Conservation (phyloP, 495 filamentous ascomycete genomes). For the Polyplosphaeria fusca region DNA sequence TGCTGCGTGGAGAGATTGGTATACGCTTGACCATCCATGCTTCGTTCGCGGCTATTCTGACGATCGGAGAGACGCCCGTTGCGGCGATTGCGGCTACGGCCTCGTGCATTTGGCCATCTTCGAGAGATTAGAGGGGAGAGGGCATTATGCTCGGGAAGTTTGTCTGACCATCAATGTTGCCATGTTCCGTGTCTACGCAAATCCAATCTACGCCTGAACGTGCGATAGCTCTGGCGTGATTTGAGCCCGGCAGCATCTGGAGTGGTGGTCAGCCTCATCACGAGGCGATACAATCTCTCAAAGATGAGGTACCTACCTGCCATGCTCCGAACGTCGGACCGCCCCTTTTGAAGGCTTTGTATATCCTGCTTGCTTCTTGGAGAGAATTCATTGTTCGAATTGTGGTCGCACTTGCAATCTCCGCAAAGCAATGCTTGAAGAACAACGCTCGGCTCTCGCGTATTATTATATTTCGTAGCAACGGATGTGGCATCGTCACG, state of each 20-base stretch:
- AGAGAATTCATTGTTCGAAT: constrained; percentile 44
- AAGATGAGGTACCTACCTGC: constrained; percentile 35
- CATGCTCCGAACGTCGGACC: constrained; percentile 60
- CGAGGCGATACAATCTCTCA: not conserved
- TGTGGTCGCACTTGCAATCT: no score
- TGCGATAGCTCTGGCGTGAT: constrained; percentile 65
- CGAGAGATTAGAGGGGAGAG: not conserved
- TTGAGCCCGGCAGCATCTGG: constrained; percentile 72
- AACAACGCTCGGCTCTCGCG: not conserved
- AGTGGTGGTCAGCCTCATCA: not conserved
- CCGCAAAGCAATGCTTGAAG: no score
- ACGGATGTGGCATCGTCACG: constrained; percentile 9
- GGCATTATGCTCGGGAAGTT: not conserved
- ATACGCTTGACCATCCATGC: constrained; percentile 46
- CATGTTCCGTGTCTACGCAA: constrained; percentile 73
- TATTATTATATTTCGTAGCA: constrained; percentile 8
- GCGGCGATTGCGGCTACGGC: constrained; percentile 58
- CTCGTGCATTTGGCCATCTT: constrained; percentile 78
- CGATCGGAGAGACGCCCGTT: constrained; percentile 40
- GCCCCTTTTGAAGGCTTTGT: constrained; percentile 55
- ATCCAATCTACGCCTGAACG: constrained; percentile 71
- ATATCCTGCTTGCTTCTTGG: constrained; percentile 62
- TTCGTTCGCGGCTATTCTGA: constrained; percentile 43
- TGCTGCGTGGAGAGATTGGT: not conserved
- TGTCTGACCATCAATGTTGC: constrained; percentile 66